Base-by-base conservation (phyloP, 225 moss, liverwort and hornwort genomes). In the Takakia lepidozioides region DNA sequence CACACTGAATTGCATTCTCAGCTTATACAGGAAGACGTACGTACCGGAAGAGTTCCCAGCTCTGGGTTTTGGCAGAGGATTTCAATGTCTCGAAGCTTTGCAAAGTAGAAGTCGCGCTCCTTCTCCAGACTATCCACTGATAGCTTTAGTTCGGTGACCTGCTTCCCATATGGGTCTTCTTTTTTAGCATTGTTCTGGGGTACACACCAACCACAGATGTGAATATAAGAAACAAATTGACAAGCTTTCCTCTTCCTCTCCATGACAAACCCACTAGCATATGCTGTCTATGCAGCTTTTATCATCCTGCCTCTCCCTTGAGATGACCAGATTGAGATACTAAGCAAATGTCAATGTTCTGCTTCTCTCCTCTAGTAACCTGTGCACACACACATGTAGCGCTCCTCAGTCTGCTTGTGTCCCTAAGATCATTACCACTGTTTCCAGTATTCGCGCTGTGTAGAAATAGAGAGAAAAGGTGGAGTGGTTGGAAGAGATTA, bases 71-170 rank as follows among this genome's bases (percentile, higher is more conserved):
- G 95, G 52, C 95, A 98, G 11, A 98, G 73, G 49, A 98, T 98
- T 62, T 98, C 95, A 39, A 98, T 98, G 46, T 98, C 95, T 48
- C 95, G 84, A 20, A 98, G 90, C 80, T 98, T 98, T 17, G 95
- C 88, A 68, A 98, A 98, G 63, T 98, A 98, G 52, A 98, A 98
- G 43, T 98, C 95, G 19, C 95, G 84, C 46, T 98, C 95, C 71
- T 98, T 98, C 84, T 98, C 95, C 57, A 90, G 50, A 59, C 82
- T 90, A 59, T 98, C 95, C 2, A 98, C 87, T 15, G 95, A 90
- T 34, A 98, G 76, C 71, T 98, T 98, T 52, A 98, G 65, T 68
- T 98, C 90, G 17, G 87, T 98, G 18, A 98, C 83, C 82, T 93
- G 93, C 1, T 78, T 51, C 57, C 37, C 54, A 58, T 73, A 57